A percentile compares a stretch with the other conserved stretches of the same genome.
These are phyloP conservation scores for Earliella scabrosa DNA, from an alignment of 1,284 basidiomycete genomes.

Conservation along the genomic window DNA sequence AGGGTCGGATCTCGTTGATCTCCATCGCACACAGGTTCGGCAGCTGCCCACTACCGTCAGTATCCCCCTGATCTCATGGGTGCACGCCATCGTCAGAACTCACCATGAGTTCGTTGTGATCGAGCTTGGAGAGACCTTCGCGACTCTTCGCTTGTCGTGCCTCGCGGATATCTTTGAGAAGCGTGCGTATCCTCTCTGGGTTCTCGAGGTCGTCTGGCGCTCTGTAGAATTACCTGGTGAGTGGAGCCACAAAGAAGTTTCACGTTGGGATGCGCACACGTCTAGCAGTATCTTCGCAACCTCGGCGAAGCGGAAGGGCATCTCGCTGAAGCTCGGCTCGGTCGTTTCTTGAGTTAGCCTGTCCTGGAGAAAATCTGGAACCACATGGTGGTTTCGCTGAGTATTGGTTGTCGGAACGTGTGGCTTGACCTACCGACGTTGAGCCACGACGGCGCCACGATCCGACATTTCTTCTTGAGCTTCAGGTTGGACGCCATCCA, in stretches of 20 bases:
- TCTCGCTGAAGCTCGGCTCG: slow-evolving; percentile 69
- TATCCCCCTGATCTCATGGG: background rate
- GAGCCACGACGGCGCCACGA: slow-evolving; percentile 91
- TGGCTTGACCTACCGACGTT: slow-evolving; percentile 75
- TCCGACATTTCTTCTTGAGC: slow-evolving; percentile 91
- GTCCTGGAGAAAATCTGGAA: slow-evolving; percentile 83
- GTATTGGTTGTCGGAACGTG: background rate
- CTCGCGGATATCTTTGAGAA: slow-evolving; percentile 94
- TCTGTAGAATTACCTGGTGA: slow-evolving; percentile 45
- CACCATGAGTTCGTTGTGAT: slow-evolving; percentile 83
- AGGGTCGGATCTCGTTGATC: slow-evolving; percentile 90
- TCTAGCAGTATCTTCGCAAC: slow-evolving; percentile 90
- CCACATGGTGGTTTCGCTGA: no score
- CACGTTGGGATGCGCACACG: no score
- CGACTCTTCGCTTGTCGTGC: slow-evolving; percentile 93
- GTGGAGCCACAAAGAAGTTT: no score
- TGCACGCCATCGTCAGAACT: slow-evolving; percentile 4
- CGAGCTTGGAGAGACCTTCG: slow-evolving; percentile 76
- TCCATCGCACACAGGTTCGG: slow-evolving; percentile 90
- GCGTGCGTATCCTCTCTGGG: slow-evolving; percentile 79
- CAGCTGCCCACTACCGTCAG: slow-evolving; percentile 52
- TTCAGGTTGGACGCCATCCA: slow-evolving; percentile 97
- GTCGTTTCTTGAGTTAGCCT: slow-evolving; percentile 73
- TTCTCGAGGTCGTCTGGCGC: slow-evolving; percentile 89
- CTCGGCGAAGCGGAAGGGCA: slow-evolving; percentile 90